Evolutionary conservation across 2,329 filamentous ascomycete species (phyloP).

Genomic region (Thyridium curvatum): DNA sequence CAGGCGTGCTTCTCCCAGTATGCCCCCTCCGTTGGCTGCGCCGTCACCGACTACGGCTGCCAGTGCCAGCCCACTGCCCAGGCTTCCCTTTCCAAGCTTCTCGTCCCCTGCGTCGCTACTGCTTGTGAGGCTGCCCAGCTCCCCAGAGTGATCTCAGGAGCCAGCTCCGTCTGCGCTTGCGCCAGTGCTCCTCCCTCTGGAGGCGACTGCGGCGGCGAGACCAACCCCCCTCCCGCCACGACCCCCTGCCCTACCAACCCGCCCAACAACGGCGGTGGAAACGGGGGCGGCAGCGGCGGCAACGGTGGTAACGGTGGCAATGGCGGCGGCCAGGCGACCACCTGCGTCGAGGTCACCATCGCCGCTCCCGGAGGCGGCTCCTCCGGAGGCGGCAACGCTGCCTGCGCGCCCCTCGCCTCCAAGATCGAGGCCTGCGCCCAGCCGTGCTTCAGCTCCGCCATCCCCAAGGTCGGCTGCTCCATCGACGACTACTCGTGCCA

Average conservation of each 20-base stretch:
- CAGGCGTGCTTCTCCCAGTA: conserved; percentile 1
- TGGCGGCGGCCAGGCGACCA: not conserved
- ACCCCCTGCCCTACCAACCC: no score
- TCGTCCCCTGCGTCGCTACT: conserved; percentile 3
- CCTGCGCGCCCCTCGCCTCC: no score
- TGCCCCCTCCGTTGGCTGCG: conserved; percentile 3
- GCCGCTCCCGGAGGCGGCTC: not conserved
- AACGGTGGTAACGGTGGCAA: no score
- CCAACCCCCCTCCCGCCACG: no score
- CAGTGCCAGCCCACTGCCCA: conserved; percentile 6
- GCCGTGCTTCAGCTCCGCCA: conserved; percentile 2
- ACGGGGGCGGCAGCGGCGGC: no score
- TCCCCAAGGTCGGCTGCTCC: conserved; percentile 2
- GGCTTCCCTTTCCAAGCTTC: no score
- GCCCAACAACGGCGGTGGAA: no score
- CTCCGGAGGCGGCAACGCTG: no score
- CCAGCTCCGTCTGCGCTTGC: conserved; percentile 1
- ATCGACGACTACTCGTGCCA: conserved; percentile 2
- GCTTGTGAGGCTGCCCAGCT: not conserved
- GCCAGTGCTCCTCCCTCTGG: not conserved
- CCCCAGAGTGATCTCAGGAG: not conserved
- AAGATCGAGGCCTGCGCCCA: conserved; percentile 1
- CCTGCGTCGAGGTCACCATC: not conserved
- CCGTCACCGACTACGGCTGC: conserved; percentile 1
- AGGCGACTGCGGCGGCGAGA: no score